A percentile compares a stretch with the other conserved stretches of the same genome.
These are phyloP conservation scores for Pichia exigua DNA, from an alignment of 805 yeast genomes.

Conservation along the genomic window DNA sequence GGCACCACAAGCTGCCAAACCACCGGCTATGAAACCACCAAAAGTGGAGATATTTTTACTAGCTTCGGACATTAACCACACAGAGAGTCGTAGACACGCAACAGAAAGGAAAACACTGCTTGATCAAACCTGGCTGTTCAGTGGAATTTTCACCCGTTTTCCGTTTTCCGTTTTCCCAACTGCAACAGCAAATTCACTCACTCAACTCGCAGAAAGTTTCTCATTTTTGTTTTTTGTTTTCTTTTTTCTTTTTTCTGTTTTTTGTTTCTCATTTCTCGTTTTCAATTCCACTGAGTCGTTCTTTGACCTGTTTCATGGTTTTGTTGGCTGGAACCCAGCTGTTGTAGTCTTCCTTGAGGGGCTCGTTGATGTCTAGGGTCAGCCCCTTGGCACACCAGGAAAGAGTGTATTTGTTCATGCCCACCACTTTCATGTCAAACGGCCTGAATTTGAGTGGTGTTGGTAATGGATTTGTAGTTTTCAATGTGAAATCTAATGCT, in stretches of 20 bases:
- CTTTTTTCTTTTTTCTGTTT: no score
- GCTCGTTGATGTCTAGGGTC: slow-evolving; percentile 39
- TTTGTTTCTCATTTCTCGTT: no score
- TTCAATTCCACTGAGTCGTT: slow-evolving; percentile 32
- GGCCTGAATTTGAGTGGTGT: slow-evolving; percentile 23
- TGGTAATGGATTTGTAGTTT: slow-evolving; percentile 42
- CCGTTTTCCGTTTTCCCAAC: no score
- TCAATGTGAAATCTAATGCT: slow-evolving; percentile 67
- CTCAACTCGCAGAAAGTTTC: no score
- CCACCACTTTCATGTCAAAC: slow-evolving; percentile 59
- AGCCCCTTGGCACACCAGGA: slow-evolving; percentile 94
- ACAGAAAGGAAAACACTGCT: background rate
- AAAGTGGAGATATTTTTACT: slow-evolving; percentile 47
- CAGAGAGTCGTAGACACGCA: no score
- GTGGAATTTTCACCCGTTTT: background rate
- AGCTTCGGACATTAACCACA: slow-evolving; percentile 13
- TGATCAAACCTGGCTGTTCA: background rate
- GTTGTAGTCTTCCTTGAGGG: background rate
- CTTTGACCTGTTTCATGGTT: slow-evolving; percentile 74
- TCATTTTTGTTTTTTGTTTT: no score
- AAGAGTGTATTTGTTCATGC: slow-evolving; percentile 64
- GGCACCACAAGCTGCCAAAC: slow-evolving; percentile 94
- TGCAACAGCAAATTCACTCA: no score
- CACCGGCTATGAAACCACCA: slow-evolving; percentile 88
- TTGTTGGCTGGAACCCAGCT: slow-evolving; percentile 78